phyloP scores from a whole-genome alignment of 225 moss, liverwort and hornwort species.

The Takakia lepidozioides region DNA sequence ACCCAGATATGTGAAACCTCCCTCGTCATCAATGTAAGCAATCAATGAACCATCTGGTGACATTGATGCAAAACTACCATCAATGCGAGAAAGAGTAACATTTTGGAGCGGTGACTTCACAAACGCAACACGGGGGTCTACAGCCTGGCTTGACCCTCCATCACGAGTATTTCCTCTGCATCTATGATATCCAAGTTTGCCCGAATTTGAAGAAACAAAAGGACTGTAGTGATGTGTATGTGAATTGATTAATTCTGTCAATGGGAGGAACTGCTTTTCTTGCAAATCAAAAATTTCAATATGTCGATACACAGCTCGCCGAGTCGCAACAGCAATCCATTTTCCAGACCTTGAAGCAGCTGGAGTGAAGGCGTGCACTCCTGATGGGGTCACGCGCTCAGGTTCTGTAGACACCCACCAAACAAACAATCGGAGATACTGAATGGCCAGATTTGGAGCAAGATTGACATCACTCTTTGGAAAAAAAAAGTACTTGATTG shows the following conservation, averaged over 20 bases:
- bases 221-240: constrained; percentile 63
- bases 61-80: constrained; percentile 49
- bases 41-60: constrained; percentile 58
- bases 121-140: constrained; percentile 31
- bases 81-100: constrained; percentile 42
- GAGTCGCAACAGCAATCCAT: constrained; percentile 87
- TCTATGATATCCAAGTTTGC: constrained; percentile 67
- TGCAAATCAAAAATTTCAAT: constrained; percentile 65
- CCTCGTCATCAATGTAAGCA: constrained; percentile 20
- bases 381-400: constrained; percentile 68
- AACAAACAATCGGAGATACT: too few species aligned
- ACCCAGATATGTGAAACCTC: constrained; percentile 5
- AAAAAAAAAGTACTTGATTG: too few species aligned
- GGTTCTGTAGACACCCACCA: constrained; percentile 22
- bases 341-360: constrained; percentile 49
- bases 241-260: constrained; percentile 52
- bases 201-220: constrained; percentile 50
- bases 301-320: constrained; percentile 51
- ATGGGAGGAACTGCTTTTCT: constrained; percentile 27
- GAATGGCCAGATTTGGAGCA: too few species aligned
- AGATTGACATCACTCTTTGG: too few species aligned
- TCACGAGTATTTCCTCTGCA: constrained; percentile 39
- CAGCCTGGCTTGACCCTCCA: constrained; percentile 2
- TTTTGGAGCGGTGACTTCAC: constrained; percentile 39
- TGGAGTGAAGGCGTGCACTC: constrained; percentile 76